phyloP scores from a whole-genome alignment of 1,139 yeast genomes.

The Scheffersomyces titani region DNA sequence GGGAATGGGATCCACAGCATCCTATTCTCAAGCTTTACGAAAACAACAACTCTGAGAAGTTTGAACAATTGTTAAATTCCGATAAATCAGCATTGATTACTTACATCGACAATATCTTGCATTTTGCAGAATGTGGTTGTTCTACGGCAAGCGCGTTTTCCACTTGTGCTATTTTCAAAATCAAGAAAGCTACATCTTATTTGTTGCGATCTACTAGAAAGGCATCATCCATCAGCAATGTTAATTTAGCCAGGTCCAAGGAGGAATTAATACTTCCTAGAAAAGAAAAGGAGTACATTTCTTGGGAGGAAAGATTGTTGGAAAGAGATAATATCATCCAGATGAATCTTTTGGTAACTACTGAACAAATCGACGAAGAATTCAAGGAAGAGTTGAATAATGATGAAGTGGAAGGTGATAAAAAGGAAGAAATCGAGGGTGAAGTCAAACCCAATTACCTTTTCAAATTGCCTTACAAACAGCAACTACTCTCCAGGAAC shows the following conservation, averaged over 20 bases:
- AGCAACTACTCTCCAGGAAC: constrained; percentile 18
- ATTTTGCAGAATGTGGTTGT: constrained; percentile 68
- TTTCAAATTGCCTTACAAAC: constrained; percentile 25
- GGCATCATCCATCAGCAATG: constrained; percentile 42
- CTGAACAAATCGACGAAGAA: constrained; percentile 11
- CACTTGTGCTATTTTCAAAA: constrained; percentile 58
- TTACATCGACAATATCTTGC: constrained; percentile 60
- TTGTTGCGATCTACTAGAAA: constrained; percentile 60
- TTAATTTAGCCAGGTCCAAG: constrained; percentile 38
- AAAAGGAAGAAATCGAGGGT: constrained; percentile 3
- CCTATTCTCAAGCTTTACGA: constrained; percentile 63
- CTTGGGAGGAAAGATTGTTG: constrained; percentile 40
- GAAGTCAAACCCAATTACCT: constrained; percentile 15
- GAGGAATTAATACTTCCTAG: constrained; percentile 42
- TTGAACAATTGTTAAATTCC: constrained; percentile 50
- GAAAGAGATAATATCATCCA: constrained; percentile 32
- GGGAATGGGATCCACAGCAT: constrained; percentile 88
- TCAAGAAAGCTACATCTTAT: constrained; percentile 62
- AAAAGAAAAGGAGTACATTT: constrained; percentile 31
- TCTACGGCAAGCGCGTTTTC: constrained; percentile 41
- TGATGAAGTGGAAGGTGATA: constrained; percentile 2
- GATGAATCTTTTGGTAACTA: constrained; percentile 22
- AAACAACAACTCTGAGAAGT: constrained; percentile 31
- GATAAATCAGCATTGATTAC: constrained; percentile 58
- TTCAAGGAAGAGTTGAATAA: background rate